Evolutionary conservation across 768 basidiomycete species (phyloP).

Genomic region (Boletellus sp.): DNA sequence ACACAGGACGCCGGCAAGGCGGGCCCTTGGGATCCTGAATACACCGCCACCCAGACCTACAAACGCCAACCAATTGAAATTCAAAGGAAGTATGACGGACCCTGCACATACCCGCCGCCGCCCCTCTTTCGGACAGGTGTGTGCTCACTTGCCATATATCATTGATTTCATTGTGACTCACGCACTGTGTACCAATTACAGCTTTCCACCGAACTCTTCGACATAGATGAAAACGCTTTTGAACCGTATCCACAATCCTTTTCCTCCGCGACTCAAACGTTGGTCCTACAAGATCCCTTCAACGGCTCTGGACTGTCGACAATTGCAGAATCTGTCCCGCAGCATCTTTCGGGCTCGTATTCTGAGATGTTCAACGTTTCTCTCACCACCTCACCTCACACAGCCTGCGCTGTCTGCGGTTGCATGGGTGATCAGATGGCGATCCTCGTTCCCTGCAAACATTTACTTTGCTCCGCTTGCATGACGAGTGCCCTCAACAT

Average conservation of each 20-base stretch:
- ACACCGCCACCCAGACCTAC: conserved; percentile 68
- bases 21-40: conserved; percentile 36
- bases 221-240: conserved; percentile 71
- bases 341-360: conserved; percentile 18
- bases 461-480: conserved; percentile 75
- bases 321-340: conserved; percentile 29
- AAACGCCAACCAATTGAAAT: conserved; percentile 51
- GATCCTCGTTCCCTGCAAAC: conserved; percentile 68
- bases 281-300: conserved; percentile 44
- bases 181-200: conserved; percentile 17
- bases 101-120: conserved; percentile 52
- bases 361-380: conserved; percentile 23
- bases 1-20: conserved; percentile 33
- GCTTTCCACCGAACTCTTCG: conserved; percentile 58
- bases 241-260: conserved; percentile 45
- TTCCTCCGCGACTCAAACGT: conserved; percentile 31
- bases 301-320: conserved; percentile 33
- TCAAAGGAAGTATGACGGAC: conserved; percentile 71
- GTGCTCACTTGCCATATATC: conserved; percentile 16
- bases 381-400: conserved; percentile 13
- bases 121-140: conserved; percentile 39
- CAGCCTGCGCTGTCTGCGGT: conserved; percentile 64
- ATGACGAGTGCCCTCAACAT: conserved; percentile 85
- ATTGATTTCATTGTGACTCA: conserved; percentile 17
- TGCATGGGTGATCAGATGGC: conserved; percentile 48